Percentiles rank a stretch among this genome's conserved stretches.
Evolutionary conservation across 164 flowering plant species (phyloP).

Genomic region (Euptelea pleiosperma): DNA sequence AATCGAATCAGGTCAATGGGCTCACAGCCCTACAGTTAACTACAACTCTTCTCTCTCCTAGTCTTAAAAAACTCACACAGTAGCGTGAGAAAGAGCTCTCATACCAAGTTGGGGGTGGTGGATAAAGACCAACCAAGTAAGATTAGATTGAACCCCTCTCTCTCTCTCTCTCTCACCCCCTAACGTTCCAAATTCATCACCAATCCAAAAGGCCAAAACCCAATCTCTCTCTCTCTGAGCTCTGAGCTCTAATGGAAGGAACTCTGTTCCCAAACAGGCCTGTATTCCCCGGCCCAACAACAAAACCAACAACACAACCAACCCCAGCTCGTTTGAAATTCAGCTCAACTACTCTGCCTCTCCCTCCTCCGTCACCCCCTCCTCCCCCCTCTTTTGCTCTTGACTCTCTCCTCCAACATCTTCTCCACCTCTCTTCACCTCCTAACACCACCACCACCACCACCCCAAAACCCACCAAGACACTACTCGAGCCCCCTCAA

Average conservation of each 20-base stretch:
- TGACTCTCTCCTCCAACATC: constrained; percentile 71
- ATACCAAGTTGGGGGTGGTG: no score
- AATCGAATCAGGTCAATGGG: no score
- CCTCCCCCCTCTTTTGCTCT: constrained; percentile 52
- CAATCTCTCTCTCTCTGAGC: constrained; percentile 9
- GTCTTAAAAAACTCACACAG: no score
- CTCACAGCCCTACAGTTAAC: no score
- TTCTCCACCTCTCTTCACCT: constrained; percentile 49
- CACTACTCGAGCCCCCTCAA: not conserved
- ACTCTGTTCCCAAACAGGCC: constrained; percentile 55
- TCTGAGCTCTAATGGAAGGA: constrained; percentile 50
- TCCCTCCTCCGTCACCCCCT: constrained; percentile 32
- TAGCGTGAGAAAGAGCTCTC: no score
- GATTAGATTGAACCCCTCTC: constrained; percentile 2
- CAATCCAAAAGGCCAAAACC: not conserved
- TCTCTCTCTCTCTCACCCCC: not conserved
- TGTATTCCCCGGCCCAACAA: constrained; percentile 34
- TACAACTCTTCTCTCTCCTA: no score
- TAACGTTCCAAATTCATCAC: not conserved
- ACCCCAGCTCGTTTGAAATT: constrained; percentile 34
- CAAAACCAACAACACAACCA: constrained; percentile 23
- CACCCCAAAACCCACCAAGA: not conserved
- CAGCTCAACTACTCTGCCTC: constrained; percentile 48
- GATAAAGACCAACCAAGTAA: constrained; percentile 9
- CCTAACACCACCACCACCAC: constrained; percentile 16